phyloP scores from a whole-genome alignment of 1,284 basidiomycete genomes.

The Cutaneotrichosporon mucoides region DNA sequence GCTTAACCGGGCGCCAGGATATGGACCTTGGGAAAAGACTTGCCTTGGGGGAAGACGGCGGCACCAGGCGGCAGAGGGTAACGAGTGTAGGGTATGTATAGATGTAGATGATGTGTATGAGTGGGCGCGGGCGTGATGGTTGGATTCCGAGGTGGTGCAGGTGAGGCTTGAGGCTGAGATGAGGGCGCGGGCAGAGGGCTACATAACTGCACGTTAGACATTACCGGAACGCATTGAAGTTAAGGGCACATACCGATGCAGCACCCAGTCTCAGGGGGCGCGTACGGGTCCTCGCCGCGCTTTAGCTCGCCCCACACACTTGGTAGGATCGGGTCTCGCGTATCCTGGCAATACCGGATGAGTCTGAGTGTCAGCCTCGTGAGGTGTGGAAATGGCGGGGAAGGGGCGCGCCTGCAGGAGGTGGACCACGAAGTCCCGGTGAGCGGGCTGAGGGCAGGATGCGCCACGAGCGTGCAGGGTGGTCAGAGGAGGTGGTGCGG shows the following conservation, averaged over 20 bases:
- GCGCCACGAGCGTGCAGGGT: too few species aligned
- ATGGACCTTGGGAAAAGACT: too few species aligned
- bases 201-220: slow-evolving; percentile 5
- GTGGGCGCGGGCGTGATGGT: background rate
- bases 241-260: slow-evolving; percentile 8
- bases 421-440: background rate
- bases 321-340: slow-evolving; percentile 80
- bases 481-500: too few species aligned
- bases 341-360: slow-evolving; percentile 85
- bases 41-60: too few species aligned
- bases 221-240: background rate
- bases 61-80: background rate
- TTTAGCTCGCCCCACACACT: slow-evolving; percentile 89
- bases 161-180: background rate
- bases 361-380: slow-evolving; percentile 55
- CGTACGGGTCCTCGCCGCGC: slow-evolving; percentile 85
- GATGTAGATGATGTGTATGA: too few species aligned
- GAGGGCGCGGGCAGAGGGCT: background rate
- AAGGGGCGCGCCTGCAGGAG: background rate
- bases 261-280: slow-evolving; percentile 59
- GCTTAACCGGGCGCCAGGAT: too few species aligned
- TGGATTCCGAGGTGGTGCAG: background rate
- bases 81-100: slow-evolving; percentile 2
- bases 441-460: background rate
- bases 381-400: background rate